phyloP scores from a whole-genome alignment of 2,329 filamentous ascomycete species.

The Diaporthe caulivora region DNA sequence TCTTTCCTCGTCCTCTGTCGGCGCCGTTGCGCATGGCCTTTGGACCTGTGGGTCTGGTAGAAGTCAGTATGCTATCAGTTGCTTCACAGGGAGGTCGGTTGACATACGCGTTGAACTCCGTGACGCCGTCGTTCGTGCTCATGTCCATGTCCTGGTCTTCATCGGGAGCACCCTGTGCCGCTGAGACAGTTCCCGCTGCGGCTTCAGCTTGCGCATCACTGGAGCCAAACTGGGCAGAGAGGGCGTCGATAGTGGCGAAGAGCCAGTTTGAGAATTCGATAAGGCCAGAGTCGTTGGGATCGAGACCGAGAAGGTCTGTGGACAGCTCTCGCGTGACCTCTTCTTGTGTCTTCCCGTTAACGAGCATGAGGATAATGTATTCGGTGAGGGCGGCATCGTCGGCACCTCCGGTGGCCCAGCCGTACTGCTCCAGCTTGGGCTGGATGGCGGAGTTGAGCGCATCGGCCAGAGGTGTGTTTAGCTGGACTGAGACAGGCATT shows the following conservation, averaged over 20 bases:
- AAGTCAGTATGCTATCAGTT: conserved; percentile 54
- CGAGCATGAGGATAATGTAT: conserved; percentile 97
- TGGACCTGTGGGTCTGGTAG: conserved; percentile 86
- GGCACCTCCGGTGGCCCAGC: conserved; percentile 84
- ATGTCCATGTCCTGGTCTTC: conserved; percentile 78
- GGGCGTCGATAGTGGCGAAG: conserved; percentile 83
- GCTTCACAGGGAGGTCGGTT: conserved; percentile 32
- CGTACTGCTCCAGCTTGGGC: conserved; percentile 91
- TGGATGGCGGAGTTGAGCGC: conserved; percentile 86
- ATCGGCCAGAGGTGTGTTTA: conserved; percentile 86
- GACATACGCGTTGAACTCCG: conserved; percentile 71
- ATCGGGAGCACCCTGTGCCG: conserved; percentile 46
- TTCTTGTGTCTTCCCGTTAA: conserved; percentile 92
- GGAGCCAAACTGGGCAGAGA: conserved; percentile 74
- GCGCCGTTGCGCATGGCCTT: conserved; percentile 90
- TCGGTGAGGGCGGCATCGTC: conserved; percentile 90
- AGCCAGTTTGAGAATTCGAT: conserved; percentile 91
- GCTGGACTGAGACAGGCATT: conserved; percentile 84
- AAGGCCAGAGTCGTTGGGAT: conserved; percentile 85
- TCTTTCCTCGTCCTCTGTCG: conserved; percentile 76
- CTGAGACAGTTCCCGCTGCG: conserved; percentile 50
- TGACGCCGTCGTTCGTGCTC: conserved; percentile 62
- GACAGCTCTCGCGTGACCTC: conserved; percentile 91
- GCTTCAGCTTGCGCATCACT: conserved; percentile 50
- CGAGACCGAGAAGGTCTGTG: conserved; percentile 85